phyloP scores from a whole-genome alignment of 768 basidiomycete species.

The Pisolithus sp. region DNA sequence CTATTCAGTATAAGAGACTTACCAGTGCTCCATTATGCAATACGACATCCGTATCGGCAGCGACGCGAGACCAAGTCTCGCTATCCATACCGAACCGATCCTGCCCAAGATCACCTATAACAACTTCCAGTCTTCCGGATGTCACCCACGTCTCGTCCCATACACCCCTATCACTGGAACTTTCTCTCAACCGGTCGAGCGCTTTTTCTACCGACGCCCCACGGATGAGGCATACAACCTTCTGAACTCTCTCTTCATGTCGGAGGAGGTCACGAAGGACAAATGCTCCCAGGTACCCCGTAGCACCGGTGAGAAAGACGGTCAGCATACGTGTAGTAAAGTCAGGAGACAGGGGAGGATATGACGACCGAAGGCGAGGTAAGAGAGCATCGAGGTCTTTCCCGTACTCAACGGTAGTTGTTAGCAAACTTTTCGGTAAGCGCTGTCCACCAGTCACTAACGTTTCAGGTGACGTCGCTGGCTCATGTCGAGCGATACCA shows the following conservation, averaged over 20 bases:
- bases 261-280: conserved; percentile 75
- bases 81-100: conserved; percentile 67
- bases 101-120: conserved; percentile 77
- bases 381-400: conserved; percentile 67
- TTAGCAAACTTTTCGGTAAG: conserved; percentile 13
- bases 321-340: conserved; percentile 52
- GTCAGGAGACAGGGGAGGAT: conserved; percentile 53
- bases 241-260: conserved; percentile 55
- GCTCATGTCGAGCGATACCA: conserved; percentile 47
- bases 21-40: conserved; percentile 97
- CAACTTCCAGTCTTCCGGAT: conserved; percentile 63
- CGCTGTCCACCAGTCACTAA: conserved; percentile 8
- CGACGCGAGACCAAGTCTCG: conserved; percentile 58
- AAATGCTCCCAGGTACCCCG: conserved; percentile 95
- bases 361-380: conserved; percentile 51
- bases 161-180: conserved; percentile 69
- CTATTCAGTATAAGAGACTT: conserved; percentile 23
- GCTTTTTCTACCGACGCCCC: conserved; percentile 58
- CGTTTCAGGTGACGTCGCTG: conserved; percentile 12
- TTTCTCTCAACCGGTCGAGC: conserved; percentile 61
- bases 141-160: conserved; percentile 85
- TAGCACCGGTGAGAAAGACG: conserved; percentile 93
- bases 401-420: conserved; percentile 58
- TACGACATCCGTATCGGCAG: conserved; percentile 71
- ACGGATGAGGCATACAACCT: conserved; percentile 91